Conservation (phyloP, 768 basidiomycete genomes). For the Coprinopsis strossmayeri region DNA sequence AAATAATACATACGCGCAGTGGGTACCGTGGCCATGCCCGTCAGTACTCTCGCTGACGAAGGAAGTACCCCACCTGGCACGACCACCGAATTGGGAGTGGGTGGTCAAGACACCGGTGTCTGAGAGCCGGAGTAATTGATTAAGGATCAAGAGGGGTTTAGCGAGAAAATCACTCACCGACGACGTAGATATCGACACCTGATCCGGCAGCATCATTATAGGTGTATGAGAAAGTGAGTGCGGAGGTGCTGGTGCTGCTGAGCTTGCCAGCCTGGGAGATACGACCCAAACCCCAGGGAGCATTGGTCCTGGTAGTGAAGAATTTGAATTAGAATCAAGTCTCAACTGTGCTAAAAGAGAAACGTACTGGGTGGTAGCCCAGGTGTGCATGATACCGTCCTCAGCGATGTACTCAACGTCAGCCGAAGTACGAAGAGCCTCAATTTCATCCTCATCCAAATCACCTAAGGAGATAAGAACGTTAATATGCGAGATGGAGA, state of each 20-base stretch:
- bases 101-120: constrained; percentile 19
- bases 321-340: neutral
- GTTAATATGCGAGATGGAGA: neutral
- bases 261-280: constrained; percentile 18
- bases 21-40: constrained; percentile 34
- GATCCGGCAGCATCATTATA: constrained; percentile 16
- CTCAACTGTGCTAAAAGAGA: too few species aligned
- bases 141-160: too few species aligned
- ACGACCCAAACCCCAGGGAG: constrained; percentile 27
- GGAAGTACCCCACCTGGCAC: constrained; percentile 32
- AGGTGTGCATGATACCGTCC: constrained; percentile 21
- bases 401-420: constrained; percentile 20
- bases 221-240: neutral
- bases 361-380: constrained; percentile 17
- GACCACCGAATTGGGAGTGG: constrained; percentile 30
- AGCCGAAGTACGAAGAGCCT: constrained; percentile 16
- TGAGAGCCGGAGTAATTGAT: too few species aligned
- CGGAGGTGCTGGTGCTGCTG: neutral
- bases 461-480: constrained; percentile 5
- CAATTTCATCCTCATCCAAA: constrained; percentile 15
- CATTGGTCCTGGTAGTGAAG: constrained; percentile 19
- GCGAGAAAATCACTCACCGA: constrained; percentile 26
- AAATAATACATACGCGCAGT: constrained; percentile 18
- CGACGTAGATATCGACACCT: constrained; percentile 33
- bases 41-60: constrained; percentile 23